Conservation (phyloP, 169 alveolate species). For the Hepatocystis sp. region DNA sequence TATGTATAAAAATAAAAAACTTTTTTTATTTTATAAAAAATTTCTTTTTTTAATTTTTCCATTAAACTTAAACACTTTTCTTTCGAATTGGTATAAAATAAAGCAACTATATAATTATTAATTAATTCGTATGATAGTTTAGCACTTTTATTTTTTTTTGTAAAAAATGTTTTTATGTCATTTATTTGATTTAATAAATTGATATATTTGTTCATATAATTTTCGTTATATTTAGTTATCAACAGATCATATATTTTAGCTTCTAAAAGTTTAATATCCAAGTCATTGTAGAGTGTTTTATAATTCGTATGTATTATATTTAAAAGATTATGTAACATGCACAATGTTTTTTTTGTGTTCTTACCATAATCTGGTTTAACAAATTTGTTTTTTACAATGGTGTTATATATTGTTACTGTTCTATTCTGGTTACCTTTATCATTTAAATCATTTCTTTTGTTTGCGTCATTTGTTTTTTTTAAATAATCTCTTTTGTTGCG, state of each 20-base stretch:
- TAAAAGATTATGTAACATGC: slow-evolving; percentile 12
- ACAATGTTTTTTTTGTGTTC: neutral
- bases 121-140: slow-evolving; percentile 49
- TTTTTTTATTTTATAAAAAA: slow-evolving; percentile 37
- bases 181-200: slow-evolving; percentile 6
- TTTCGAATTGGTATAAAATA: slow-evolving; percentile 25
- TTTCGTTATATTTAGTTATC: slow-evolving; percentile 51
- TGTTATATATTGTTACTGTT: too few relatives aligned
- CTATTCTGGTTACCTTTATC: neutral
- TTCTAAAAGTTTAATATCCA: slow-evolving; percentile 37
- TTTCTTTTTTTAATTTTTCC: slow-evolving; percentile 28
- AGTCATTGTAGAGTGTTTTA: slow-evolving; percentile 9
- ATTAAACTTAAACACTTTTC: slow-evolving; percentile 27
- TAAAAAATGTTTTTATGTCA: slow-evolving; percentile 17
- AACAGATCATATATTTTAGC: slow-evolving; percentile 61
- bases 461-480: neutral
- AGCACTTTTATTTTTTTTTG: slow-evolving; percentile 4
- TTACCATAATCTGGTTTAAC: slow-evolving; percentile 3
- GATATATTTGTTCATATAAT: slow-evolving; percentile 13
- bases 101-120: slow-evolving; percentile 53
- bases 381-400: slow-evolving; percentile 13
- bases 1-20: too few relatives aligned
- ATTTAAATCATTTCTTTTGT: neutral
- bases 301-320: slow-evolving; percentile 7
- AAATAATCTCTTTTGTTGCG: neutral